Base-by-base conservation (phyloP, 495 filamentous ascomycete genomes). In the Xylaria bambusicola region DNA sequence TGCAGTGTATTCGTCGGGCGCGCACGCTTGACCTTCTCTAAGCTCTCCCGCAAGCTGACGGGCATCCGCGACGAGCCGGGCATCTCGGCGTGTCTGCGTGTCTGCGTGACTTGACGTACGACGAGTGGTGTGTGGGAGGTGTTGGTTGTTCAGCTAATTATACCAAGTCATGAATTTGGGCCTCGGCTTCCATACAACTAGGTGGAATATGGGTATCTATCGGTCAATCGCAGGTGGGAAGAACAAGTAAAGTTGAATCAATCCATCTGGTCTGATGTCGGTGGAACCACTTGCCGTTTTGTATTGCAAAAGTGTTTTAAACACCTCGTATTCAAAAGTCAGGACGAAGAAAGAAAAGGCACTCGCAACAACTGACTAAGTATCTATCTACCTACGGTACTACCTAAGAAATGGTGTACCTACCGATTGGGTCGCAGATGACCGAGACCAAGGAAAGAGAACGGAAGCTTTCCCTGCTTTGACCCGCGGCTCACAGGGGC, bases 41-140 rank as follows among this genome's bases (percentile, higher is more conserved):
- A 82, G 74, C 79, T 82, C 69, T 84, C 81, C 48, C 86, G 77
- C 70, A 89, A 75, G 71, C 84, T 87, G 49, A 86, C 75, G 65
- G 86, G 86, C 72, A 89, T 82, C 70, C 86, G 77, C 52, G 85
- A 87, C 49, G 82, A 82, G 67, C 85, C 86, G 44, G 84, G 79
- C 82, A 85, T 85, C n/a, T n/a, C n/a, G n/a, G n/a, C n/a, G n/a
- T n/a, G n/a, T n/a, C n/a, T n/a, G n/a, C n/a, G n/a, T n/a, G n/a
- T n/a, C n/a, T n/a, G n/a, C n/a, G n/a, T 52, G 48, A 56, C 26
- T 48, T 52, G 17, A 49, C 21, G 35, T 8, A 10, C 4, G 15
- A 15, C 8, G 3, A 6, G 63, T 63, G 62, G 60, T 55, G 50
- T 53, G 17, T 47, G 41, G n/a, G 53, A 45, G 13, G 18, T 21